Evolutionary conservation across 176 grass and related monocot genomes (phyloP).

Genomic region (Eleusine coracana): DNA sequence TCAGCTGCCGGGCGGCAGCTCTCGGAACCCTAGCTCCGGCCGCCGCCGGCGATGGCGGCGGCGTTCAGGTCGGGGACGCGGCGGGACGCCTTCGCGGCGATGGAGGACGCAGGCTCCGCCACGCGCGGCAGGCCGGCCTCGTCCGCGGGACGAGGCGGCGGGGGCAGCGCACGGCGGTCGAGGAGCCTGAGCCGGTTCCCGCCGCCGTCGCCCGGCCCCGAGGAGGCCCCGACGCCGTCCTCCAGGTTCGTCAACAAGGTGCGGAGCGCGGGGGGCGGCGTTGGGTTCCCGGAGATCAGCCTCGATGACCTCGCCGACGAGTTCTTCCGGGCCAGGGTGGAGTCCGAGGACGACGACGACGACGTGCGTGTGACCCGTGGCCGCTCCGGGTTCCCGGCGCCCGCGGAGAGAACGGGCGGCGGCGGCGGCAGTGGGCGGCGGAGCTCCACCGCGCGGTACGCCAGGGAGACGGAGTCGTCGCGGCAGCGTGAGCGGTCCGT

Average conservation of each 20-base stretch:
- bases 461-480: slow-evolving; percentile 75
- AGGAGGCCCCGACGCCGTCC: slow-evolving; percentile 61
- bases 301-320: slow-evolving; percentile 96
- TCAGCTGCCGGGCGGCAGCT: neutral
- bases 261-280: slow-evolving; percentile 11
- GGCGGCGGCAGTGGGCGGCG: slow-evolving; percentile 14
- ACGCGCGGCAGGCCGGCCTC: slow-evolving; percentile 36
- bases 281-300: slow-evolving; percentile 60
- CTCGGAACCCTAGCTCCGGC: slow-evolving; percentile 37
- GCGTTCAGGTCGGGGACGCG: slow-evolving; percentile 30
- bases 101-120: slow-evolving; percentile 39
- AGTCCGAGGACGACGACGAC: slow-evolving; percentile 86
- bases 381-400: slow-evolving; percentile 37
- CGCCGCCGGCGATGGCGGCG: slow-evolving; percentile 22
- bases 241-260: slow-evolving; percentile 81
- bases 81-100: slow-evolving; percentile 32
- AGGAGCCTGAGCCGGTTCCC: slow-evolving; percentile 85
- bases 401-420: slow-evolving; percentile 15
- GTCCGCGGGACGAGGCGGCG: neutral
- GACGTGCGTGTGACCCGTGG: slow-evolving; percentile 29
- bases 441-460: slow-evolving; percentile 61
- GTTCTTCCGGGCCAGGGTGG: slow-evolving; percentile 82
- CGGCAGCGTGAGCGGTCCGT: slow-evolving; percentile 67
- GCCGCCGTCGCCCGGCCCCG: slow-evolving; percentile 57
- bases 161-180: slow-evolving; percentile 44